These are phyloP conservation scores for Rhododendron ferrugineum DNA, from an alignment of 148 eudicot genomes.

Conservation along the genomic window DNA sequence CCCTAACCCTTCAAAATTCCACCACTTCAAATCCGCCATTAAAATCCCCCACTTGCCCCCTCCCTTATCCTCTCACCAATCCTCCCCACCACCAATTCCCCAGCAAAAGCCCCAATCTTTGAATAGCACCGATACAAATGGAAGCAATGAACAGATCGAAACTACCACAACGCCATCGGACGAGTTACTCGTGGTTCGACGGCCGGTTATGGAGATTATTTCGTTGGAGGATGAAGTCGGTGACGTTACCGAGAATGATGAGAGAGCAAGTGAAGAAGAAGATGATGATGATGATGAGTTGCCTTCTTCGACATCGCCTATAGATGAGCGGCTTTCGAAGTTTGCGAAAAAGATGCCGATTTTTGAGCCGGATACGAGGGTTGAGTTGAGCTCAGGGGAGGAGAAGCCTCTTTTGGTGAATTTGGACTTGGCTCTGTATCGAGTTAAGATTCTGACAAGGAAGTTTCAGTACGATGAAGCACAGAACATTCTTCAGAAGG, in stretches of 20 bases:
- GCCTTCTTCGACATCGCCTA: conserved; percentile 20
- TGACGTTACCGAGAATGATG: conserved; percentile 5
- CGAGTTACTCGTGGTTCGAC: conserved; percentile 54
- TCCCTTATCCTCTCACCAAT: conserved; percentile 29
- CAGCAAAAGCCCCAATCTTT: conserved; percentile 28
- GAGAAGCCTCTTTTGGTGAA: conserved; percentile 55
- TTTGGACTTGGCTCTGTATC: conserved; percentile 79
- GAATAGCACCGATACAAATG: background rate
- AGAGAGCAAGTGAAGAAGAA: conserved; percentile 1
- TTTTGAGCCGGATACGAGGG: conserved; percentile 62
- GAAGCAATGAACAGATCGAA: conserved; percentile 17
- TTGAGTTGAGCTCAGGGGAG: conserved; percentile 29
- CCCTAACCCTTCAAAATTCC: conserved; percentile 32
- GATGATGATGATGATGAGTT: background rate
- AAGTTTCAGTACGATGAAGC: conserved; percentile 63
- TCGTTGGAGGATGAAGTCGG: conserved; percentile 20
- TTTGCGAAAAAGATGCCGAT: conserved; percentile 75
- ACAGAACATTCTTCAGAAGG: conserved; percentile 64
- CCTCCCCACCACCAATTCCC: conserved; percentile 29
- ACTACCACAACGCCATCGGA: conserved; percentile 35
- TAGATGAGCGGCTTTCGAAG: conserved; percentile 51
- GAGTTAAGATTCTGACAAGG: conserved; percentile 55
- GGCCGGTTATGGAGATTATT: conserved; percentile 48
- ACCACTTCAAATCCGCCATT: conserved; percentile 26
- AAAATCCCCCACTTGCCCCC: conserved; percentile 29